These are phyloP conservation scores for Xerocomus potaroensis DNA, from an alignment of 768 basidiomycete genomes.

Conservation along the genomic window DNA sequence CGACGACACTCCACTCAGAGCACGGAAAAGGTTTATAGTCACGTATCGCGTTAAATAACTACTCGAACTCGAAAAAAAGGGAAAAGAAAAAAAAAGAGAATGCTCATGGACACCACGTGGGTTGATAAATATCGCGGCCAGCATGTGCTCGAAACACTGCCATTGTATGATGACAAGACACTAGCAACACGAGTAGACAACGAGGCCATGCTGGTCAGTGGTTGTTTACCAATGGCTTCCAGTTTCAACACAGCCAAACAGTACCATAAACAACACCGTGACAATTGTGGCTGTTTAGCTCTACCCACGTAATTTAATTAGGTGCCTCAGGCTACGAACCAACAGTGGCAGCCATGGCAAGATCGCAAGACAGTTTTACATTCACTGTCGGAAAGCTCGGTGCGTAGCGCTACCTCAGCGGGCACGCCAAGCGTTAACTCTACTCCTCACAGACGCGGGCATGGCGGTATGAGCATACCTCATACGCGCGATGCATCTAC, in stretches of 20 bases:
- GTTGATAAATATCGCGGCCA: too few relatives aligned
- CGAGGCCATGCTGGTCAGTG: neutral
- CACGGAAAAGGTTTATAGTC: too few relatives aligned
- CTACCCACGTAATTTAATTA: slow-evolving; percentile 2
- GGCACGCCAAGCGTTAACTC: slow-evolving; percentile 5
- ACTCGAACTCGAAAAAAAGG: too few relatives aligned
- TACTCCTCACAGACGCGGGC: slow-evolving; percentile 67
- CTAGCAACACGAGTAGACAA: too few relatives aligned
- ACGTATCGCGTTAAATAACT: too few relatives aligned
- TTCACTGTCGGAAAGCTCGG: slow-evolving; percentile 97
- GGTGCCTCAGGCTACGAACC: slow-evolving; percentile 4
- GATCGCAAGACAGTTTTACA: slow-evolving; percentile 64
- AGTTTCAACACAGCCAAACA: slow-evolving; percentile 25
- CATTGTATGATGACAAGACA: too few relatives aligned
- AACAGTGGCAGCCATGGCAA: slow-evolving; percentile 25
- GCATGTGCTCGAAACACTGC: too few relatives aligned
- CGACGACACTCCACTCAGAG: too few relatives aligned
- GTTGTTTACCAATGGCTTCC: slow-evolving; percentile 21
- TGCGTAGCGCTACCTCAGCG: slow-evolving; percentile 35
- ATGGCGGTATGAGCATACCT: slow-evolving; percentile 66
- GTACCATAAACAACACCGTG: slow-evolving; percentile 17
- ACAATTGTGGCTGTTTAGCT: neutral
- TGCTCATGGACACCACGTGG: too few relatives aligned
- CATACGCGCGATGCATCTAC: slow-evolving; percentile 1
- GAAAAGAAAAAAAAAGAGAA: too few relatives aligned